phyloP scores from a whole-genome alignment of 1,284 basidiomycete species.

The Crepidotus sp. region DNA sequence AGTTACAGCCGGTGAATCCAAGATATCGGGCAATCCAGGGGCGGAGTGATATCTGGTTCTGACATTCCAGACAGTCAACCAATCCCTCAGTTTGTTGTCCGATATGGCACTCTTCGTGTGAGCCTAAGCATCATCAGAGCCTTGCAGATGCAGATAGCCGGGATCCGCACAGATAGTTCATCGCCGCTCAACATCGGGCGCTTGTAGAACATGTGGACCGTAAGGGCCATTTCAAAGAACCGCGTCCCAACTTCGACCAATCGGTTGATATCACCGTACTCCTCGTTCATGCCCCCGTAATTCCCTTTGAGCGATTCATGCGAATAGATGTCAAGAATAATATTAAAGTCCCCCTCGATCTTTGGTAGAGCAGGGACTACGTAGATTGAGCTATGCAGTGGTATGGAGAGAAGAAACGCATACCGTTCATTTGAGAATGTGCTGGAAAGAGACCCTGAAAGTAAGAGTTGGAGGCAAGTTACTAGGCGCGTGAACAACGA shows the following conservation, averaged over 20 bases:
- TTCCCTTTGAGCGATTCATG: slow-evolving; percentile 30
- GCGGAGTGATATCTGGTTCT: slow-evolving; percentile 32
- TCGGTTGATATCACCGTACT: slow-evolving; percentile 41
- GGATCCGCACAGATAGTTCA: slow-evolving; percentile 33
- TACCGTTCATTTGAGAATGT: slow-evolving; percentile 6
- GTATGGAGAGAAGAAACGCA: neutral
- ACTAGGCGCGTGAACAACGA: neutral
- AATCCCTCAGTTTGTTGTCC: slow-evolving; percentile 28
- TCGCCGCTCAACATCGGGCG: slow-evolving; percentile 31
- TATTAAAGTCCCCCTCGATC: slow-evolving; percentile 41
- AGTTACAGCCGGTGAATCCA: slow-evolving; percentile 30
- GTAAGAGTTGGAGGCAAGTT: neutral
- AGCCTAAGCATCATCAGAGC: slow-evolving; percentile 21
- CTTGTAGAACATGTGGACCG: slow-evolving; percentile 34
- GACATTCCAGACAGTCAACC: slow-evolving; percentile 36
- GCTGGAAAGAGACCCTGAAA: no score
- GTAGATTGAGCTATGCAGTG: neutral
- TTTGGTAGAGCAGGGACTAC: slow-evolving; percentile 31
- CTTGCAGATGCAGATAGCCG: neutral
- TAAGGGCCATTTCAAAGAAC: slow-evolving; percentile 36
- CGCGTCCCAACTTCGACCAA: slow-evolving; percentile 39
- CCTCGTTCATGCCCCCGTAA: slow-evolving; percentile 22
- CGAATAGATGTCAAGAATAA: slow-evolving; percentile 44
- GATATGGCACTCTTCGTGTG: slow-evolving; percentile 23
- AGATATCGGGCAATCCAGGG: slow-evolving; percentile 23